phyloP scores from a whole-genome alignment of 1,139 yeast genomes.

The Zygosaccharomyces sapae region DNA sequence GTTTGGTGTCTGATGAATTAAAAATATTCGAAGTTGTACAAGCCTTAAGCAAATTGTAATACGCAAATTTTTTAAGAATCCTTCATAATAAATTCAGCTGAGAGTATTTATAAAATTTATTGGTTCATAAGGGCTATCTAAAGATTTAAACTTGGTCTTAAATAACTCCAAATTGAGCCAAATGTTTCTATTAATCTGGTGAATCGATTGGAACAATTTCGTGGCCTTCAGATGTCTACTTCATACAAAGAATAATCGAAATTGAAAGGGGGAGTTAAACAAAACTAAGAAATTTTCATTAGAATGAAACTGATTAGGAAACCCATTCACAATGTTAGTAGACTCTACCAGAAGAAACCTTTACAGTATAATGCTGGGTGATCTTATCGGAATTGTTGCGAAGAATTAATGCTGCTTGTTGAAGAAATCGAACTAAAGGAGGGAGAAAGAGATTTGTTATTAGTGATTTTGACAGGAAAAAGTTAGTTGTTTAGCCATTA shows the following conservation, averaged over 20 bases:
- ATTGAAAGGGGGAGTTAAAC: constrained; percentile 1
- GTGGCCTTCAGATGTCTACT: not conserved
- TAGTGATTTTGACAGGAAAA: not conserved
- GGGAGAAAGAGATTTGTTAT: constrained; percentile 26
- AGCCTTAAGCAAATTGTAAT: not conserved
- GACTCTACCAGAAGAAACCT: constrained; percentile 67
- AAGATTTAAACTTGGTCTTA: too few relatives aligned
- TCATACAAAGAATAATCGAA: not conserved
- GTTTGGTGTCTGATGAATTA: not conserved
- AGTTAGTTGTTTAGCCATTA: not conserved
- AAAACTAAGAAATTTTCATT: constrained; percentile 61
- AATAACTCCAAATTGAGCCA: too few relatives aligned
- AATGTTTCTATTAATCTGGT: too few relatives aligned
- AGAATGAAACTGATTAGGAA: constrained; percentile 50
- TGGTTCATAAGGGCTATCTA: too few relatives aligned
- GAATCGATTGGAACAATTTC: not conserved
- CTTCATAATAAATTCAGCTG: not conserved
- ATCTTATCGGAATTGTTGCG: constrained; percentile 70
- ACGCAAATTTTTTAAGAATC: not conserved
- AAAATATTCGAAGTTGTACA: not conserved
- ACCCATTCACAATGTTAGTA: constrained; percentile 66
- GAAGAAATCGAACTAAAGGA: constrained; percentile 59
- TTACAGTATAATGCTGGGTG: constrained; percentile 57
- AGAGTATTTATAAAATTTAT: too few relatives aligned
- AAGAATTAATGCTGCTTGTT: constrained; percentile 50